Evolutionary conservation across 2,329 filamentous ascomycete genomes (phyloP).

Genomic region (Xylariaceae sp.): DNA sequence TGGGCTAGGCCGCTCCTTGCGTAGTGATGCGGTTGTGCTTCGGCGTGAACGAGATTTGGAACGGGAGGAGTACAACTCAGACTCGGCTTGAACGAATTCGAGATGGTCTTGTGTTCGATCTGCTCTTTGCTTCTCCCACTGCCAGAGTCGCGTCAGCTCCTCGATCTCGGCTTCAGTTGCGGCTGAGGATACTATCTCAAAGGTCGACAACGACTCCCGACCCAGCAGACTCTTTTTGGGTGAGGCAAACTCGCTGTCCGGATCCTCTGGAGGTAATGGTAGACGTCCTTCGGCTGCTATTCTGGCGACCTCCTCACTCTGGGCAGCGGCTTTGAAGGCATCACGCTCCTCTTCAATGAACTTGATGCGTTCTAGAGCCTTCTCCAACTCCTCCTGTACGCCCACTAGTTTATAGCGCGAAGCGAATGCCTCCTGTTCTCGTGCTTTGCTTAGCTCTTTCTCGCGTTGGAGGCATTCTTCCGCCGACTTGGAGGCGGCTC

Average conservation of each 20-base stretch:
- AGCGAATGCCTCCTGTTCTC: conserved; percentile 74
- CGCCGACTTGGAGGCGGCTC: conserved; percentile 58
- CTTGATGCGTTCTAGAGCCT: conserved; percentile 67
- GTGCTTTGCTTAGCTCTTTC: conserved; percentile 64
- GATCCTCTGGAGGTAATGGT: conserved; percentile 63
- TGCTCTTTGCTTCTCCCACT: conserved; percentile 68
- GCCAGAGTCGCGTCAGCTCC: conserved; percentile 58
- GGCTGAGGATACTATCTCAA: conserved; percentile 61
- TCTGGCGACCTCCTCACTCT: conserved; percentile 75
- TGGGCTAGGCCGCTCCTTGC: conserved; percentile 45
- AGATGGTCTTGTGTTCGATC: conserved; percentile 74
- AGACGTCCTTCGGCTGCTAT: conserved; percentile 76
- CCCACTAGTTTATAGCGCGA: conserved; percentile 70
- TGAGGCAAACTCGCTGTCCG: conserved; percentile 68
- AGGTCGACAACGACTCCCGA: conserved; percentile 54
- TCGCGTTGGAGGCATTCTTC: conserved; percentile 69
- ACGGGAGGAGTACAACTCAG: conserved; percentile 72
- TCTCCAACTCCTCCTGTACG: conserved; percentile 70
- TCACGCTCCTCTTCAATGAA: conserved; percentile 77
- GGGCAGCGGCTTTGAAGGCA: conserved; percentile 72
- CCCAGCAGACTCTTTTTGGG: conserved; percentile 56
- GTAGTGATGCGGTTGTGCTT: conserved; percentile 41
- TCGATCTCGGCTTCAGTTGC: conserved; percentile 65
- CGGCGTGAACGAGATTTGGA: conserved; percentile 48
- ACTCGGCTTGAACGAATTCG: conserved; percentile 79